phyloP scores from a whole-genome alignment of 202 grass and related monocot genomes.

The Setaria viridis region DNA sequence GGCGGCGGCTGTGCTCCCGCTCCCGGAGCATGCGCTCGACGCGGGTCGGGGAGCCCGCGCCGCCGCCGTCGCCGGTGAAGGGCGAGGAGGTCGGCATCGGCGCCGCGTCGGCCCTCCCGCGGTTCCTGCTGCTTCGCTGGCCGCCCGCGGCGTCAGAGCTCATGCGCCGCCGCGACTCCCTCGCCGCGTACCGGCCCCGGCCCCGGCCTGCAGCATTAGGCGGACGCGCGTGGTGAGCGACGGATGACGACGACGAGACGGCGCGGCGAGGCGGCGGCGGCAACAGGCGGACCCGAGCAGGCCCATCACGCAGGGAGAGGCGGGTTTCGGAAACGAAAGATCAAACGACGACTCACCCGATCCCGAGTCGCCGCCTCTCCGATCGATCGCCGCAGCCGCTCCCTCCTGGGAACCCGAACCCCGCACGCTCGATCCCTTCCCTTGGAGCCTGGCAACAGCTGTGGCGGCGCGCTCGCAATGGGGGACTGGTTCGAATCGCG shows the following conservation, averaged over 20 bases:
- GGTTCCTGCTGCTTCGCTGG: conserved; percentile 13
- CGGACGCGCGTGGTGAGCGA: conserved; percentile 37
- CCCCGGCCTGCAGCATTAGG: conserved; percentile 53
- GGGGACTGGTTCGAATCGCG: background rate
- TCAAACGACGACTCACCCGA: conserved; percentile 30
- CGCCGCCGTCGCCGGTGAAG: conserved; percentile 40
- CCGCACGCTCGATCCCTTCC: background rate
- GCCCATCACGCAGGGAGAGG: background rate
- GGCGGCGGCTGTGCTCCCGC: conserved; percentile 38
- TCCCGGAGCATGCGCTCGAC: conserved; percentile 44
- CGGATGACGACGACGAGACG: background rate
- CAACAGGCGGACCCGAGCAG: background rate
- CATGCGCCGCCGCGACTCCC: conserved; percentile 38
- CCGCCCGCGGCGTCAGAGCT: conserved; percentile 36
- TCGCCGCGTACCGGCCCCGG: background rate
- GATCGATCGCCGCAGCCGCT: conserved; percentile 15
- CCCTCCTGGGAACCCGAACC: background rate
- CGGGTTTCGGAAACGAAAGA: conserved; percentile 15
- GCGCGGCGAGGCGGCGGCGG: background rate
- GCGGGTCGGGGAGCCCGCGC: conserved; percentile 32
- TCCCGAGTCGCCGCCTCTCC: conserved; percentile 24
- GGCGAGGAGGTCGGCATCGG: conserved; percentile 56
- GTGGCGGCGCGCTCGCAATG: conserved; percentile 18
- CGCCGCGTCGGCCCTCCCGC: background rate
- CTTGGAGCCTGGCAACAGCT: conserved; percentile 1